phyloP scores from a whole-genome alignment of 805 yeast genomes.

The Jamesozyma gamospora region DNA sequence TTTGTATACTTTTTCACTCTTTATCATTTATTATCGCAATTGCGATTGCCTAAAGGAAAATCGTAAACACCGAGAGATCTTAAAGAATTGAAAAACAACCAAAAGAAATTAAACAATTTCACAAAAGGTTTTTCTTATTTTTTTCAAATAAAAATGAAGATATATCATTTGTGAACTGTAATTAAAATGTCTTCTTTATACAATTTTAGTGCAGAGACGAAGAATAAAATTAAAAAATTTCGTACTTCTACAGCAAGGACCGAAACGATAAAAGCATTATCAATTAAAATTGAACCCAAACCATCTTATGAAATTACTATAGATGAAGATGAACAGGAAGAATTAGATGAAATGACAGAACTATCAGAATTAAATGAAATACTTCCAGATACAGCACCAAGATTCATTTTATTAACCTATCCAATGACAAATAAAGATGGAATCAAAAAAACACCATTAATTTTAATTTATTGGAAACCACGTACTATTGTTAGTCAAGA shows the following conservation, averaged over 20 bases:
- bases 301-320: constrained; percentile 27
- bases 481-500: constrained; percentile 70
- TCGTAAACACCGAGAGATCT: no score
- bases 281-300: constrained; percentile 29
- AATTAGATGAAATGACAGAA: constrained; percentile 33
- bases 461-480: constrained; percentile 81
- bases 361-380: constrained; percentile 61
- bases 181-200: constrained; percentile 42
- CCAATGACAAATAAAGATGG: constrained; percentile 67
- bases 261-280: constrained; percentile 47
- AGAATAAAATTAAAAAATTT: constrained; percentile 54
- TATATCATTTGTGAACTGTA: no score
- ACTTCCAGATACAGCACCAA: constrained; percentile 72
- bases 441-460: constrained; percentile 60
- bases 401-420: constrained; percentile 66
- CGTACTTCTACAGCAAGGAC: constrained; percentile 63
- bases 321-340: constrained; percentile 41
- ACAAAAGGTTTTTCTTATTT: no score
- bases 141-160: no score
- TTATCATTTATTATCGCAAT: no score
- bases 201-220: constrained; percentile 52
- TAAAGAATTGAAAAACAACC: no score
- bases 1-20: no score
- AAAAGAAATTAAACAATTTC: no score
- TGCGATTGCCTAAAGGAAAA: no score